phyloP scores from a whole-genome alignment of 2,329 filamentous ascomycete species.

The Ceratocystis cacaofunesta region DNA sequence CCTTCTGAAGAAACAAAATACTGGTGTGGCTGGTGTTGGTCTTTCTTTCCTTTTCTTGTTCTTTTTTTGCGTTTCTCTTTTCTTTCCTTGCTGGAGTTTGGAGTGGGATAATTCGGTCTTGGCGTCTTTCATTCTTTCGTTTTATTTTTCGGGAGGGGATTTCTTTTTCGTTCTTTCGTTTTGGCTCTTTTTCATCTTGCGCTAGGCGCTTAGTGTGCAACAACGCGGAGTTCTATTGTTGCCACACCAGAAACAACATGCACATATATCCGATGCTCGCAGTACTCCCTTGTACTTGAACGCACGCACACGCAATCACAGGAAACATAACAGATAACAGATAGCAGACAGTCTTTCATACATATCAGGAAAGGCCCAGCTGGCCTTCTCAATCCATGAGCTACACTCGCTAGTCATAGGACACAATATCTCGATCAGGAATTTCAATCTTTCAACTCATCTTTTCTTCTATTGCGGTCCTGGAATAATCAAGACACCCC shows the following conservation, averaged over 20 bases:
- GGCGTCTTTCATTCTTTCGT: background rate
- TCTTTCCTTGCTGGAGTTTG: background rate
- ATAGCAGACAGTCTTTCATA: background rate
- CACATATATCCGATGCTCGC: too few relatives aligned
- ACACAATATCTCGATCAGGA: background rate
- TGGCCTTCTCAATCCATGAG: background rate
- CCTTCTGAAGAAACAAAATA: background rate
- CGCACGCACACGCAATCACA: background rate
- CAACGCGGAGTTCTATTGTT: too few relatives aligned
- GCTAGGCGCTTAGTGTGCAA: too few relatives aligned
- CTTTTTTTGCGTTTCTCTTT: constrained; percentile 2
- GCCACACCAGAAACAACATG: too few relatives aligned
- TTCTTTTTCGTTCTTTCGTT: background rate
- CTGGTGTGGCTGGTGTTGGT: background rate
- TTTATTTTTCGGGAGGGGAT: background rate
- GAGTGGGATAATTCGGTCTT: background rate
- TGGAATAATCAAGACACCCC: background rate
- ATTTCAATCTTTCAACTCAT: background rate
- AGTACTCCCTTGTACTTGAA: background rate
- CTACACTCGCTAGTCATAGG: background rate
- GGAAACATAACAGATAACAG: background rate
- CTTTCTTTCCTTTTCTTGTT: background rate
- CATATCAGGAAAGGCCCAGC: background rate
- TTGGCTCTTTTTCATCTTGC: too few relatives aligned
- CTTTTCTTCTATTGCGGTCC: background rate